Percentiles rank a stretch among this genome's conserved stretches.
phyloP scores from a whole-genome alignment of 164 flowering plant species.

The Litsea cubeba region DNA sequence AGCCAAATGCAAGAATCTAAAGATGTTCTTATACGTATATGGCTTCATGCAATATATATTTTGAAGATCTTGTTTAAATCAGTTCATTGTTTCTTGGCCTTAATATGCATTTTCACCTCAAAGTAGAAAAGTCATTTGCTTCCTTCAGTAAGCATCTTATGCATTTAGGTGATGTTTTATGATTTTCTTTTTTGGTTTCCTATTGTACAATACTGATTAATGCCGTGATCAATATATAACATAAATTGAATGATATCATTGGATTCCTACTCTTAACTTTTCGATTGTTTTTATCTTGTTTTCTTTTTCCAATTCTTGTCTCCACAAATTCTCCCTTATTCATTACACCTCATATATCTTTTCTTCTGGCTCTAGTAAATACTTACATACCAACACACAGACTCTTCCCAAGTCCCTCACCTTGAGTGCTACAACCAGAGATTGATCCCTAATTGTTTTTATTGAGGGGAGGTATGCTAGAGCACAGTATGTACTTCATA shows the following conservation, averaged over 20 bases:
- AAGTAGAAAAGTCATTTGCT: too few relatives aligned
- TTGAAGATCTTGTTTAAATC: neutral
- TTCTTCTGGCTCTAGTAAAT: too few relatives aligned
- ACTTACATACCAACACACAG: too few relatives aligned
- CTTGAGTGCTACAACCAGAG: too few relatives aligned
- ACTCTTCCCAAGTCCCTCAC: too few relatives aligned
- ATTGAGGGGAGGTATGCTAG: too few relatives aligned
- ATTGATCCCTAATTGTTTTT: too few relatives aligned
- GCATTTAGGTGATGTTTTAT: neutral
- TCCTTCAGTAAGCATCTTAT: neutral
- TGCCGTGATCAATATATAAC: neutral
- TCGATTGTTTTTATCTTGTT: neutral
- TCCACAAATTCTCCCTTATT: too few relatives aligned
- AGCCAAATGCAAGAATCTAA: neutral
- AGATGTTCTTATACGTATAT: neutral
- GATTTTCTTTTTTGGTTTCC: neutral
- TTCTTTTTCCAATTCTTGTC: neutral
- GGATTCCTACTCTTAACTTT: neutral
- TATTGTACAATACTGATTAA: neutral
- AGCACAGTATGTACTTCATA: too few relatives aligned
- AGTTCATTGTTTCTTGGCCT: neutral
- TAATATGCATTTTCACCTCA: neutral
- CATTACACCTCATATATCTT: too few relatives aligned
- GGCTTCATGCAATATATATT: neutral
- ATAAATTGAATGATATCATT: neutral